Evolutionary conservation across 441 rosid genomes (phyloP).

Genomic region (Mallotus repandus): DNA sequence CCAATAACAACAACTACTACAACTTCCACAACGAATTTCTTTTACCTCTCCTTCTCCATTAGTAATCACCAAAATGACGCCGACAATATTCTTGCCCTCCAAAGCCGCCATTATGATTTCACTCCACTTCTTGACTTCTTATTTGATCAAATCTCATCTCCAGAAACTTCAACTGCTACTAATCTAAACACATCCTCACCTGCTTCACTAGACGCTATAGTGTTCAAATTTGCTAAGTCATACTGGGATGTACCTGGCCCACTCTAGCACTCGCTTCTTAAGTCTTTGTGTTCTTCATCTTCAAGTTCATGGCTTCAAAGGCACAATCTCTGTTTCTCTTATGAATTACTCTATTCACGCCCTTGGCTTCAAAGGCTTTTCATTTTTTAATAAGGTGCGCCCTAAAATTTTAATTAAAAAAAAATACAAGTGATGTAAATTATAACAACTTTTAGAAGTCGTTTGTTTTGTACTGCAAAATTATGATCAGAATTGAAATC

Average conservation of each 20-base stretch:
- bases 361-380: too few relatives aligned
- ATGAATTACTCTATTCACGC: constrained; percentile 87
- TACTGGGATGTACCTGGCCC: constrained; percentile 95
- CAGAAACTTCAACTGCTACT: constrained; percentile 22
- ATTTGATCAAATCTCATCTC: constrained; percentile 37
- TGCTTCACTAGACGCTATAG: constrained; percentile 49
- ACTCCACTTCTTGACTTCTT: constrained; percentile 73
- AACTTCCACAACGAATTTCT: constrained; percentile 20
- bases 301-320: constrained; percentile 81
- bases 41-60: constrained; percentile 25
- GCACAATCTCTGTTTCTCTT: constrained; percentile 92
- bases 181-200: constrained; percentile 32
- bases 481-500: too few relatives aligned
- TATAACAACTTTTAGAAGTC: too few relatives aligned
- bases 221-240: constrained; percentile 69
- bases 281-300: constrained; percentile 58
- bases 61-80: constrained; percentile 18
- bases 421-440: too few relatives aligned
- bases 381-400: too few relatives aligned
- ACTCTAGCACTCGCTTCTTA: constrained; percentile 84
- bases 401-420: too few relatives aligned
- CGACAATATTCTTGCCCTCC: constrained; percentile 46
- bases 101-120: constrained; percentile 76
- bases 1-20: constrained; percentile 10
- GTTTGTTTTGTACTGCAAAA: too few relatives aligned